These are phyloP conservation scores for Wickerhamomyces sp. DNA, from an alignment of 1,139 yeast genomes.

Conservation along the genomic window DNA sequence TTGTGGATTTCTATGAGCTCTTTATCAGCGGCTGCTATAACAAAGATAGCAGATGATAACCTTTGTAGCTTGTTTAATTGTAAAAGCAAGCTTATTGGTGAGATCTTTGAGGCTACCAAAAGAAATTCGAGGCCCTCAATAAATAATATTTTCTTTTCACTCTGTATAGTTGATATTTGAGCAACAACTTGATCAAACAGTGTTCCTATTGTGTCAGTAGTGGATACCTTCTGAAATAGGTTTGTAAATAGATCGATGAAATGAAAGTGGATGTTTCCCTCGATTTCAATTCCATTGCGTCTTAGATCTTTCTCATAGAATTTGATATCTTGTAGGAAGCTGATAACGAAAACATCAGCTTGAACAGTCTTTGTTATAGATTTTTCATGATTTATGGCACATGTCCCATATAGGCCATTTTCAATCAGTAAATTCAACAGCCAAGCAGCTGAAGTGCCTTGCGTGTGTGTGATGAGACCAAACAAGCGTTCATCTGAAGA, in stretches of 20 bases:
- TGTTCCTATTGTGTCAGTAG: constrained; percentile 33
- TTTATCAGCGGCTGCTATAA: constrained; percentile 33
- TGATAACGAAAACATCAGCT: constrained; percentile 36
- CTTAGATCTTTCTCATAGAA: constrained; percentile 37
- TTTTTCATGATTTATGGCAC: constrained; percentile 22
- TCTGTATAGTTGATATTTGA: constrained; percentile 9
- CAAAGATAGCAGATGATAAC: constrained; percentile 31
- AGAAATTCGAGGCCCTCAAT: constrained; percentile 50
- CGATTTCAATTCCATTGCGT: constrained; percentile 40
- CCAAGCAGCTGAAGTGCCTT: constrained; percentile 70
- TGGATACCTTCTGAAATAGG: constrained; percentile 30
- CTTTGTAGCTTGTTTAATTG: constrained; percentile 36
- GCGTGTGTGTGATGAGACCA: constrained; percentile 48
- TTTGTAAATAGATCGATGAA: constrained; percentile 43
- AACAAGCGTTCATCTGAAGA: constrained; percentile 30
- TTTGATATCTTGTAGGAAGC: constrained; percentile 39
- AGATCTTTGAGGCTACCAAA: constrained; percentile 37
- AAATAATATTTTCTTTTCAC: constrained; percentile 31
- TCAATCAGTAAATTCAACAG: constrained; percentile 39
- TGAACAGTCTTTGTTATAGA: constrained; percentile 3
- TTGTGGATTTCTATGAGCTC: constrained; percentile 36
- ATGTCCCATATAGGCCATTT: constrained; percentile 24
- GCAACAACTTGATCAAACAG: constrained; percentile 20
- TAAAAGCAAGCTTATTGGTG: constrained; percentile 33
- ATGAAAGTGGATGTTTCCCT: constrained; percentile 28